Evolutionary conservation across 176 grass and related monocot species (phyloP).

Genomic region (Aegilops longissima): DNA sequence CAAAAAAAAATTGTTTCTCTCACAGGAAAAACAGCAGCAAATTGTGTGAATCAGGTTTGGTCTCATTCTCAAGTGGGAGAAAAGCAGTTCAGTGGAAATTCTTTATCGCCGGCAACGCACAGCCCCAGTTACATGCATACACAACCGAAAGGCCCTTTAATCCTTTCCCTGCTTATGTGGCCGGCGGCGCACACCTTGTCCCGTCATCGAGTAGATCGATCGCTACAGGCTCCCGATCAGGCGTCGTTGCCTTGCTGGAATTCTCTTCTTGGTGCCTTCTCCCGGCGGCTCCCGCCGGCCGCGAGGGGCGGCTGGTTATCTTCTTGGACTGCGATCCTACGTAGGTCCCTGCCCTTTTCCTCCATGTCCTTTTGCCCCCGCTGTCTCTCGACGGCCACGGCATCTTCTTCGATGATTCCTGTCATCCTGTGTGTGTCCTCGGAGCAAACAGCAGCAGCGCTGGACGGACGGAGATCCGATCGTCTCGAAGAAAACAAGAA

Average conservation of each 20-base stretch:
- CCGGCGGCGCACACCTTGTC: constrained; percentile 31
- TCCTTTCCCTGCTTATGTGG: constrained; percentile 45
- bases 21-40: not conserved
- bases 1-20: no score
- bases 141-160: constrained; percentile 32
- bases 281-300: not conserved
- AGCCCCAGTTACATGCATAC: not conserved
- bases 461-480: not conserved
- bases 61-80: not conserved
- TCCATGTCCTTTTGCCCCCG: constrained; percentile 5
- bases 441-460: not conserved
- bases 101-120: not conserved
- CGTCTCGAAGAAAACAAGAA: not conserved
- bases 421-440: not conserved
- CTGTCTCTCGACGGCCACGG: not conserved
- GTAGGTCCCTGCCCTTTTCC: not conserved
- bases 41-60: not conserved
- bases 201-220: constrained; percentile 27
- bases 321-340: constrained; percentile 20
- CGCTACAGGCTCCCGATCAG: constrained; percentile 31
- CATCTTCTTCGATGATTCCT: not conserved
- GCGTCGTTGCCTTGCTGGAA: constrained; percentile 16
- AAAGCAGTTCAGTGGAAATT: not conserved
- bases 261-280: constrained; percentile 9
- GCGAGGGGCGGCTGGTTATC: not conserved